Conservation (phyloP, 495 filamentous ascomycete species). For the Oleoguttula mirabilis region DNA sequence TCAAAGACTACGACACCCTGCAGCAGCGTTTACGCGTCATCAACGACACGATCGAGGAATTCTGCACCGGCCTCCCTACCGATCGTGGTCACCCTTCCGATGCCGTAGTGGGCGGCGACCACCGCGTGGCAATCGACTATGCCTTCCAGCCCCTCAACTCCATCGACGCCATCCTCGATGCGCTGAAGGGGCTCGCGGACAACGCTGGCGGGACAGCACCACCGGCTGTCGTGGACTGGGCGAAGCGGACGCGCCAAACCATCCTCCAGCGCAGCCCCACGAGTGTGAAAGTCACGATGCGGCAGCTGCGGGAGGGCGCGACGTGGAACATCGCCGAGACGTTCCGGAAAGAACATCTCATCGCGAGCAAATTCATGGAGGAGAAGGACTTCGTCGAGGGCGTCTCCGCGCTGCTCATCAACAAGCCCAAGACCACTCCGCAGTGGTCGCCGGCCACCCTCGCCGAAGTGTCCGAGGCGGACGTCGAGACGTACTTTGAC, state of each 20-base stretch:
- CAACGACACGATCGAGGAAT: slow-evolving; percentile 84
- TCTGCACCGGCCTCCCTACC: slow-evolving; percentile 57
- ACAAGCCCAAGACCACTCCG: slow-evolving; percentile 46
- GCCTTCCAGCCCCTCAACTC: slow-evolving; percentile 22
- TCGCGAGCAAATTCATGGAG: slow-evolving; percentile 73
- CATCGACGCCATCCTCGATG: slow-evolving; percentile 6
- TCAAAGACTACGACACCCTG: slow-evolving; percentile 57
- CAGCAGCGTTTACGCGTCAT: slow-evolving; percentile 54
- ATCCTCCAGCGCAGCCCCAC: slow-evolving; percentile 69
- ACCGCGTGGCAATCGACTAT: slow-evolving; percentile 64
- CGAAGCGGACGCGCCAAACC: slow-evolving; percentile 55
- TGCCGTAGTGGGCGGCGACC: slow-evolving; percentile 34
- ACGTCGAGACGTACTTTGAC: slow-evolving; percentile 52
- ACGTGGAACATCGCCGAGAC: slow-evolving; percentile 69
- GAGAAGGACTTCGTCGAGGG: slow-evolving; percentile 81
- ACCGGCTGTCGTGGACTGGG: slow-evolving; percentile 44
- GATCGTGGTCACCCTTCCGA: slow-evolving; percentile 51
- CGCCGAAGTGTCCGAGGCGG: slow-evolving; percentile 41
- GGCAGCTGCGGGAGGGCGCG: slow-evolving; percentile 61
- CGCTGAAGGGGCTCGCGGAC: slow-evolving; percentile 10
- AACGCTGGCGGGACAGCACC: slow-evolving; percentile 7
- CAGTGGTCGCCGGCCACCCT: slow-evolving; percentile 63
- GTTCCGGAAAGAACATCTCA: slow-evolving; percentile 68
- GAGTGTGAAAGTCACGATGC: slow-evolving; percentile 66
- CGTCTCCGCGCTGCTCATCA: slow-evolving; percentile 61